Evolutionary conservation across 495 filamentous ascomycete genomes (phyloP).

Genomic region (Trichoderma orchidacearum): DNA sequence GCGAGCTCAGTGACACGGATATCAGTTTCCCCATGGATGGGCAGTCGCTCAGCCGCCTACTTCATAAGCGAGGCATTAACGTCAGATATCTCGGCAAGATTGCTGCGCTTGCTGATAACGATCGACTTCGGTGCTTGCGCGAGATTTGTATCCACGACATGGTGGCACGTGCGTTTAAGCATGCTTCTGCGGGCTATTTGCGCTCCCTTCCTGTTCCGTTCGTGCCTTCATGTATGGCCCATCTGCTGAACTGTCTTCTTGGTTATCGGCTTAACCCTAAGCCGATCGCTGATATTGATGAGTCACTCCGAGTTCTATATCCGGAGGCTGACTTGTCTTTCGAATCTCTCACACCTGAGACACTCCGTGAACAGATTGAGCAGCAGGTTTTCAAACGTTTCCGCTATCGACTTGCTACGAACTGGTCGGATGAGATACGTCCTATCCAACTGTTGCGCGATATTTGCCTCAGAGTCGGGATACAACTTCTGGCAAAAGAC

Average conservation of each 20-base stretch:
- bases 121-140: conserved; percentile 62
- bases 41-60: conserved; percentile 68
- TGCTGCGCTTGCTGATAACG: conserved; percentile 52
- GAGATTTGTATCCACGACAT: conserved; percentile 79
- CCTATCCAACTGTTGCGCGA: conserved; percentile 82
- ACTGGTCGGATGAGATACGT: conserved; percentile 51
- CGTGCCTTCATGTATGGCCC: conserved; percentile 60
- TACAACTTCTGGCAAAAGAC: conserved; percentile 74
- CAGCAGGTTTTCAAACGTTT: conserved; percentile 59
- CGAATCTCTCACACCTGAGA: conserved; percentile 58
- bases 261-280: conserved; percentile 62
- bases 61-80: conserved; percentile 98
- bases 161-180: conserved; percentile 88
- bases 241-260: conserved; percentile 90
- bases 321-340: conserved; percentile 74
- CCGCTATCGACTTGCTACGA: conserved; percentile 54
- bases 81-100: conserved; percentile 85
- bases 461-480: conserved; percentile 74
- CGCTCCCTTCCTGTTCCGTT: conserved; percentile 68
- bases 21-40: conserved; percentile 98
- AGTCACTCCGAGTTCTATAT: conserved; percentile 59
- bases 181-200: conserved; percentile 67
- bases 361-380: conserved; percentile 55
- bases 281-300: conserved; percentile 65
- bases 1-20: conserved; percentile 82